These are phyloP conservation scores for Coniochaeta sp. DNA, from an alignment of 2,329 filamentous ascomycete genomes.

Conservation along the genomic window DNA sequence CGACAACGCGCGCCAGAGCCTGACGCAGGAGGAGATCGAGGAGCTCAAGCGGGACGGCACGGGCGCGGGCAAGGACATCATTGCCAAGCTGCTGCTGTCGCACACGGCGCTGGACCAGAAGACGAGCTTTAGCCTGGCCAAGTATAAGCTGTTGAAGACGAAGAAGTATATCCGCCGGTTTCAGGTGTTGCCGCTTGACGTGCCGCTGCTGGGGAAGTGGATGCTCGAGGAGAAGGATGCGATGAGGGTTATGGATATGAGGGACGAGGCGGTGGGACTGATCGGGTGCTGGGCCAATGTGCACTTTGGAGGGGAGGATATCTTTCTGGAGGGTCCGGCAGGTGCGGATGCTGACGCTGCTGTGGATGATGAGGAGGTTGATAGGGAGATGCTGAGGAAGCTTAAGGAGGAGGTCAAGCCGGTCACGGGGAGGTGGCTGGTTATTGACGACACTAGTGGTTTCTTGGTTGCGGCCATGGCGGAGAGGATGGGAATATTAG, in stretches of 20 bases:
- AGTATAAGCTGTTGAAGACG: constrained; percentile 91
- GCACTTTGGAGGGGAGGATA: constrained; percentile 54
- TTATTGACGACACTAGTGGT: constrained; percentile 82
- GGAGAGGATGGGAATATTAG: constrained; percentile 79
- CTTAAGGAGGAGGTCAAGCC: constrained; percentile 13
- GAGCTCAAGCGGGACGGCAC: constrained; percentile 66
- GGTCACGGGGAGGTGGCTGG: constrained; percentile 57
- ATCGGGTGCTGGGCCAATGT: constrained; percentile 87
- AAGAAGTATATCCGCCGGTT: constrained; percentile 91
- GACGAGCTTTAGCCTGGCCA: constrained; percentile 85
- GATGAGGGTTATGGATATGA: constrained; percentile 73
- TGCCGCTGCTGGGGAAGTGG: constrained; percentile 68
- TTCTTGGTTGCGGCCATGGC: constrained; percentile 77
- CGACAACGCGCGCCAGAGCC: constrained; percentile 61
- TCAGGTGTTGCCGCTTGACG: constrained; percentile 75
- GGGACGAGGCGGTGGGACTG: constrained; percentile 76
- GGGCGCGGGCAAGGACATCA: constrained; percentile 78
- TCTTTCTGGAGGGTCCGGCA: constrained; percentile 15
- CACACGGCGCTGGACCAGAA: constrained; percentile 91
- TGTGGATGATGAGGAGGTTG: neutral
- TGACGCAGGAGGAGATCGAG: constrained; percentile 71
- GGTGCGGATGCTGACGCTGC: constrained; percentile 3
- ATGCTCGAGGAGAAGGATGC: constrained; percentile 75
- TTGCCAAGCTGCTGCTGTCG: constrained; percentile 85
- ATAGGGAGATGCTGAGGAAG: neutral